These are phyloP conservation scores for Lachancea kluyveri DNA, from an alignment of 805 yeast species.

Conservation along the genomic window DNA sequence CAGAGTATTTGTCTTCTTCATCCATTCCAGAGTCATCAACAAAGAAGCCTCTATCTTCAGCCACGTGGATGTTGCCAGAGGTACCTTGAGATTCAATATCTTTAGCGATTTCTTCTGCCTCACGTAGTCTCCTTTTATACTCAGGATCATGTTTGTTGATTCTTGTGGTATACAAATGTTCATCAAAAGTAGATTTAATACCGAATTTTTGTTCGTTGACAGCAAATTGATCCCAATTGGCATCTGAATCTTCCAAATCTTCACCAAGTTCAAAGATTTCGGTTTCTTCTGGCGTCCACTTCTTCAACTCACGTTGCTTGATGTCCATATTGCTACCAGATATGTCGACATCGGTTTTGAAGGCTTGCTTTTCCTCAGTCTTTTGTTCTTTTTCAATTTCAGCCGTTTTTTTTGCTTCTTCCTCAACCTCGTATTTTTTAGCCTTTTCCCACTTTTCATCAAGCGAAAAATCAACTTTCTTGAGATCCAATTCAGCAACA, in stretches of 20 bases:
- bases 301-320: constrained; percentile 68
- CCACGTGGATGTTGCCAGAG: constrained; percentile 70
- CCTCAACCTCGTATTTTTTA: constrained; percentile 9
- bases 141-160: constrained; percentile 68
- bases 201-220: constrained; percentile 89
- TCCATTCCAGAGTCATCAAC: constrained; percentile 84
- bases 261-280: constrained; percentile 16
- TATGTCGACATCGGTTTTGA: constrained; percentile 84
- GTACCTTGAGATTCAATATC: constrained; percentile 70
- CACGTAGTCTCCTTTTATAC: constrained; percentile 52
- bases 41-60: constrained; percentile 81
- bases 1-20: constrained; percentile 95
- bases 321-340: constrained; percentile 40
- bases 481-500: constrained; percentile 37
- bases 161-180: constrained; percentile 79
- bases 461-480: constrained; percentile 24
- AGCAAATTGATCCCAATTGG: constrained; percentile 87
- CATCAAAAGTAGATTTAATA: constrained; percentile 74
- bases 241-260: constrained; percentile 33
- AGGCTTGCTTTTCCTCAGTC: constrained; percentile 25
- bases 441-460: constrained; percentile 20
- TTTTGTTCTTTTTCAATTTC: constrained; percentile 6
- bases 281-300: constrained; percentile 73
- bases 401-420: constrained; percentile 5
- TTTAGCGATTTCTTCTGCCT: constrained; percentile 73